Base-by-base conservation (phyloP, 305 asterid species). In the Vinca major region DNA sequence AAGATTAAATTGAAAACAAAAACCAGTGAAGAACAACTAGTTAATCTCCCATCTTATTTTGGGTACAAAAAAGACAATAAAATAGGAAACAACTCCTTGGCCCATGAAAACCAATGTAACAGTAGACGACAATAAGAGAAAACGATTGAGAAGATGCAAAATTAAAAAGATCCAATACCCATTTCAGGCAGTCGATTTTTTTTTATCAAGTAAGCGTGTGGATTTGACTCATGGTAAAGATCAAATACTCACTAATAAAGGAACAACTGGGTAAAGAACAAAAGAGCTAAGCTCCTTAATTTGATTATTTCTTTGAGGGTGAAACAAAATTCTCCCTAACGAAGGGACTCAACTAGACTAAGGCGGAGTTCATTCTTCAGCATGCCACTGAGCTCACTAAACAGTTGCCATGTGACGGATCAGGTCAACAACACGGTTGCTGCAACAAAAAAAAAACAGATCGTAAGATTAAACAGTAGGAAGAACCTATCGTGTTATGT, bases 341-440 rank as follows among this genome's bases (percentile, higher is more conserved):
- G 26, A 52, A 71, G 56, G 12, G 9, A 9, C 7, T 4, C n/a
- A 12, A 5, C 45, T 17, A 47, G 44, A 44, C 40, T 47, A 3
- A 37, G 17, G 13, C 43, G 52, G 66, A 41, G 40, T 12, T 37
- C 10, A 71, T 20, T 36, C 60, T 36, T 45, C 21, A 43, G 69
- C 50, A 58, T 5, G 20, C 3, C 11, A 5, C 7, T n/a, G 33
- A 58, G 54, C 72, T 62, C 45, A 65, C 17, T 45, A 1, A 62
- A 73, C 87, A 12, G 85, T 75, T 33, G 90, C 81, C 90, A 88
- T 88, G 78, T 88, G 95, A 1, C 92, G 86, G 67, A 88, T 73
- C 88, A 88, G 78, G 80, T 88, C 92, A 37, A 88, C 62, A 2
- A 88, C 92, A 3, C 95, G 92, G 77, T 85, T 86, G 53, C 92